Conservation (phyloP, 2,329 filamentous ascomycete species). For the Ophiostoma angusticollis region DNA sequence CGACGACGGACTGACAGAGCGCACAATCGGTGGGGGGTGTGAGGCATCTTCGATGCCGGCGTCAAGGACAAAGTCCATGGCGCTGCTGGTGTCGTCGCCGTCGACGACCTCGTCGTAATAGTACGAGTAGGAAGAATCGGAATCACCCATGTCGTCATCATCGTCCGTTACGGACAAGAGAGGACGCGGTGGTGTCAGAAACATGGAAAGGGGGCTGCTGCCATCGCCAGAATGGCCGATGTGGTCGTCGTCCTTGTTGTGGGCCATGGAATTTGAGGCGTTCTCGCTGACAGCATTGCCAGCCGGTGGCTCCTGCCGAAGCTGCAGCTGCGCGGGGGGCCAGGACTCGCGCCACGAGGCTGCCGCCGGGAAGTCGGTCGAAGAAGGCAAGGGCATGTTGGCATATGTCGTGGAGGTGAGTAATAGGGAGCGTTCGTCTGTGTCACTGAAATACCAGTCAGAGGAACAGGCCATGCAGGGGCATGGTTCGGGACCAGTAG, state of each 20-base stretch:
- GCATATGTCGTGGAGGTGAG: no score
- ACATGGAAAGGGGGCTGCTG: slow-evolving; percentile 40
- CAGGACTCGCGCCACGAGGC: slow-evolving; percentile 30
- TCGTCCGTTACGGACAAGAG: slow-evolving; percentile 23
- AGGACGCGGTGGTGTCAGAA: slow-evolving; percentile 20
- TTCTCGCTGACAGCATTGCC: slow-evolving; percentile 29
- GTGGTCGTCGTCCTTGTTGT: slow-evolving; percentile 27
- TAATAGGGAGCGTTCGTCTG: not conserved
- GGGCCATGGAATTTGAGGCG: slow-evolving; percentile 15
- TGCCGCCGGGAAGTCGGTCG: slow-evolving; percentile 11
- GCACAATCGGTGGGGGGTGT: slow-evolving; percentile 32
- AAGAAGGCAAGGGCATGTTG: slow-evolving; percentile 22
- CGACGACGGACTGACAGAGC: slow-evolving; percentile 44
- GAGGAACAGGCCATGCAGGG: no score
- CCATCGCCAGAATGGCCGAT: slow-evolving; percentile 28
- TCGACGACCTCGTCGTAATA: slow-evolving; percentile 28
- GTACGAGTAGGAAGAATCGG: slow-evolving; percentile 25
- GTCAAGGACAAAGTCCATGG: slow-evolving; percentile 38
- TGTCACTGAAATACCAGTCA: no score
- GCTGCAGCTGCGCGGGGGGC: slow-evolving; percentile 37
- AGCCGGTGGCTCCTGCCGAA: slow-evolving; percentile 26
- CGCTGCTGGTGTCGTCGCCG: slow-evolving; percentile 24
- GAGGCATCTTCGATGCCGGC: slow-evolving; percentile 43
- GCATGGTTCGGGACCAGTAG: not conserved
- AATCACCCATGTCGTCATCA: slow-evolving; percentile 25